Conservation (phyloP, 257 asterid species). For the Handroanthus guayacan region DNA sequence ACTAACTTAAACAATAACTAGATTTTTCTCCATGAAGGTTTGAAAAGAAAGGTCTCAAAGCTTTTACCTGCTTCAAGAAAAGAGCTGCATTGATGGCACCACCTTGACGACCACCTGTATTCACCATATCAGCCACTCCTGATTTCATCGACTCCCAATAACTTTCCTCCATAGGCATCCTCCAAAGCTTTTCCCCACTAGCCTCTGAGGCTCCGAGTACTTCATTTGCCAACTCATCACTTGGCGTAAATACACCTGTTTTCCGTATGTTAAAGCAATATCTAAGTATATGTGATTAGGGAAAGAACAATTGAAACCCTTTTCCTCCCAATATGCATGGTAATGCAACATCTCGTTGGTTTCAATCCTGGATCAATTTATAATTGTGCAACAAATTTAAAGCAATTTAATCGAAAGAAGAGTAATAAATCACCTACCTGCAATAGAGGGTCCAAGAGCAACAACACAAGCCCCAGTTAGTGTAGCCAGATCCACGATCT, state of each 20-base stretch:
- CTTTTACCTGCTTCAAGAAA: slow-evolving; percentile 91
- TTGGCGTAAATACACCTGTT: slow-evolving; percentile 88
- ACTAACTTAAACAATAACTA: neutral
- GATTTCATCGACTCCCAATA: slow-evolving; percentile 98
- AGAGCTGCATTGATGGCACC: slow-evolving; percentile 96
- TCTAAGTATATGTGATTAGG: neutral
- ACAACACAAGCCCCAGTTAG: slow-evolving; percentile 91
- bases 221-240: slow-evolving; percentile 92
- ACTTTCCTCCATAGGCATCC: slow-evolving; percentile 96
- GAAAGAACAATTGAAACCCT: neutral
- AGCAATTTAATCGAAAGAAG: neutral
- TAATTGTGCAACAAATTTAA: neutral
- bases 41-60: neutral
- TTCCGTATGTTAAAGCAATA: slow-evolving; percentile 13
- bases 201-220: slow-evolving; percentile 83
- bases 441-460: slow-evolving; percentile 98
- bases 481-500: slow-evolving; percentile 96
- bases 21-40: neutral
- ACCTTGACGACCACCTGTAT: slow-evolving; percentile 94
- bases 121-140: slow-evolving; percentile 97
- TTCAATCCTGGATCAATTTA: slow-evolving; percentile 8
- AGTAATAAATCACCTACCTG: slow-evolving; percentile 58
- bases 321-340: neutral
- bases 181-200: slow-evolving; percentile 94
- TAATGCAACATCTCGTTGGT: neutral